Evolutionary conservation across 2,329 filamentous ascomycete species (phyloP).

Genomic region (Paecilomyces formosus): DNA sequence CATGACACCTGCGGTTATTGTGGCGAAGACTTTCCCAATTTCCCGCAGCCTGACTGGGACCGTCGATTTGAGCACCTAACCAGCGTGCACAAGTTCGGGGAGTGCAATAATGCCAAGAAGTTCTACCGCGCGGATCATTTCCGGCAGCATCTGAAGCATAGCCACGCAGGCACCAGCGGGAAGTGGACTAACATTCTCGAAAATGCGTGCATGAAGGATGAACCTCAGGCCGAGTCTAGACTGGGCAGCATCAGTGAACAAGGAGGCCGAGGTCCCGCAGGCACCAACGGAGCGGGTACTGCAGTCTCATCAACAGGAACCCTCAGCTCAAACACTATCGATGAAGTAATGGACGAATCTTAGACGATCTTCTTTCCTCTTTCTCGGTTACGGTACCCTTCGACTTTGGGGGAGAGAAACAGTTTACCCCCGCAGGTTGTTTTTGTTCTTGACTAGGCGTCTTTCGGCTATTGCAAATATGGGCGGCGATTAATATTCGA

Average conservation of each 20-base stretch:
- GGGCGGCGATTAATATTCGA: neutral
- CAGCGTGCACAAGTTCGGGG: conserved; percentile 88
- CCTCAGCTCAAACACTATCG: conserved; percentile 11
- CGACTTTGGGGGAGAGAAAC: neutral
- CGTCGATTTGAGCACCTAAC: conserved; percentile 78
- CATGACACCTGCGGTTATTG: conserved; percentile 88
- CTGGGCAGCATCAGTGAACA: conserved; percentile 17
- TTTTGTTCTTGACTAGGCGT: neutral
- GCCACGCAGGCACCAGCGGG: conserved; percentile 88
- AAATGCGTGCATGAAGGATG: conserved; percentile 92
- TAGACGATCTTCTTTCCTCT: conserved; percentile 1
- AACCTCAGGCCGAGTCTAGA: conserved; percentile 36
- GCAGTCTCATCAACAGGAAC: conserved; percentile 1
- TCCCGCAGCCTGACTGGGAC: conserved; percentile 77
- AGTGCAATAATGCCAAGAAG: conserved; percentile 98
- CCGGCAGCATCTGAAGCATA: conserved; percentile 95
- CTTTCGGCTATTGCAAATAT: neutral
- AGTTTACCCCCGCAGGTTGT: neutral
- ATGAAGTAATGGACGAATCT: conserved; percentile 14
- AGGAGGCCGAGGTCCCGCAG: conserved; percentile 7
- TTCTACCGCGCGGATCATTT: conserved; percentile 98
- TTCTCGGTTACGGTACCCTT: neutral
- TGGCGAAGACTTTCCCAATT: conserved; percentile 77
- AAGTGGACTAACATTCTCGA: conserved; percentile 99
- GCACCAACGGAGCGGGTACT: conserved; percentile 4